These are phyloP conservation scores for Pueraria montana DNA, from an alignment of 306 rosid species.

Conservation along the genomic window DNA sequence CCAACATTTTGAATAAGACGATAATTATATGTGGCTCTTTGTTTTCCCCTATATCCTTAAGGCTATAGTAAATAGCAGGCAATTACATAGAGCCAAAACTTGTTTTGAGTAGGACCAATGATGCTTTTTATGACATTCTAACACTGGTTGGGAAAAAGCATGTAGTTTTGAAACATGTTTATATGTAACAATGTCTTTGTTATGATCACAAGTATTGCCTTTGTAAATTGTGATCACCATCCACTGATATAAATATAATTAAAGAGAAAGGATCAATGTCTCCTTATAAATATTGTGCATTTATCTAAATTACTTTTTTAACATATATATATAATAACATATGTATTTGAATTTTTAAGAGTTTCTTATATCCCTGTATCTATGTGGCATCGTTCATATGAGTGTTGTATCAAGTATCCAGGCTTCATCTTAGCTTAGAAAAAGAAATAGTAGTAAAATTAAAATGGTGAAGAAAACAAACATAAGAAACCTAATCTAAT, in stretches of 20 bases:
- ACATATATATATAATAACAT: background rate
- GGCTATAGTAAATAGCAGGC: background rate
- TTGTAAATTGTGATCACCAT: background rate
- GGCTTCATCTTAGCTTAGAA: background rate
- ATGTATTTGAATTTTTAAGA: background rate
- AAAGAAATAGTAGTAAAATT: background rate
- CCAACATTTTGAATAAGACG: background rate
- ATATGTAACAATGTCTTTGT: background rate
- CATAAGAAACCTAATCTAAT: too few relatives aligned
- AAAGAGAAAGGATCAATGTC: background rate
- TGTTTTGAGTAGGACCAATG: background rate
- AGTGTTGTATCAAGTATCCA: background rate
- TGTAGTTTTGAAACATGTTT: background rate
- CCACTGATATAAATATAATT: background rate
- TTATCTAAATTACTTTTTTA: background rate
- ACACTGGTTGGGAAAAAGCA: background rate
- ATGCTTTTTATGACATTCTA: background rate
- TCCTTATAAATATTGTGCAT: background rate
- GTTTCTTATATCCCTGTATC: background rate
- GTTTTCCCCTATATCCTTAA: background rate
- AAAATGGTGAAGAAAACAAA: background rate
- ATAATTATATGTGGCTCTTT: background rate
- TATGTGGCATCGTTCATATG: background rate
- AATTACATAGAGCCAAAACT: background rate
- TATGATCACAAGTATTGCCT: background rate